Evolutionary conservation across 495 filamentous ascomycete species (phyloP), one percentile per base, ranked within the genome.

Genomic region (Aspergillus cavernicola): DNA sequence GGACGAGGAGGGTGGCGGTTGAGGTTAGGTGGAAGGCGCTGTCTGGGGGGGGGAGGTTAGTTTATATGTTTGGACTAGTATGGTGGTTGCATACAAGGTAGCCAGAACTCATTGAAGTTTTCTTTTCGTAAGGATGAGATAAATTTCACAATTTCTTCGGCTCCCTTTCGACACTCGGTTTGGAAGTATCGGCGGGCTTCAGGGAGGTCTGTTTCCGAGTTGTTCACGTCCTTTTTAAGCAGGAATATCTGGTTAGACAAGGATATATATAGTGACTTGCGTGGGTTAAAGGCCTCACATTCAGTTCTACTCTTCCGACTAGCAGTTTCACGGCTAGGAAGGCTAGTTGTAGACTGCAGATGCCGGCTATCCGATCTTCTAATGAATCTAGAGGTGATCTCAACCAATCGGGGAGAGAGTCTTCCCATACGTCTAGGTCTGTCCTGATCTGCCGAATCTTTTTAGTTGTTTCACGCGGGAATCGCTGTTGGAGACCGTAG

Each of bases 271-370:
- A 4, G 2, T n/a, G 13, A 6, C 16, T 23, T 26, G 6, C 3
- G 11, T 31, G 19, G 15, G 11, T 3, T 3, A 10, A 18, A 39
- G 24, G 11, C 23, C 73, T 61, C 63, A 77, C 76, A 57, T 76
- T 76, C 22, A 79, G 52, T 45, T 77, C 76, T 9, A 80, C 74
- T 41, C 77, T 68, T 33, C 73, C 74, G 33, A 79, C 74, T 13
- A 81, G 72, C 66, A 81, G 71, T 43, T 77, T 73, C 18, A 78
- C 69, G 13, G 76, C 75, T n/a, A 81, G 59, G 42, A 77, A 78
- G 23, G 70, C 70, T 24, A 81, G 64, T 42, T 77, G 75, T 29
- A 80, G 62, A 57, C 77, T 80, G 59, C 75, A 73, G n/a, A 69
- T 64, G 10, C 75, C 76, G 12, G 66, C 60, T 18, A 74, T 60